These are phyloP conservation scores for Garcia nutans DNA, from an alignment of 345 rosid genomes.

Conservation along the genomic window DNA sequence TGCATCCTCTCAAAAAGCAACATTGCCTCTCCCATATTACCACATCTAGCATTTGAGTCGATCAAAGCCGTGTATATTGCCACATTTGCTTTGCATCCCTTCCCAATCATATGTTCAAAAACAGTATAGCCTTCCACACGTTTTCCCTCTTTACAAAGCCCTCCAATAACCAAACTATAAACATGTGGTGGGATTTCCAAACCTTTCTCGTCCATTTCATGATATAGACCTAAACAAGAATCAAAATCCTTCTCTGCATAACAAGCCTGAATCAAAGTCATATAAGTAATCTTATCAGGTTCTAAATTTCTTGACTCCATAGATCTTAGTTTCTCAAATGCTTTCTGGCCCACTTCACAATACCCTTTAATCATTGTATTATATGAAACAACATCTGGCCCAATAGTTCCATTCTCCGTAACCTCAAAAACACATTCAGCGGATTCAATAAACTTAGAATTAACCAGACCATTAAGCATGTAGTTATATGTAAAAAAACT, in stretches of 20 bases:
- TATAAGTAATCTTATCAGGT: constrained; percentile 79
- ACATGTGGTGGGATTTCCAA: constrained; percentile 73
- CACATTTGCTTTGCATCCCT: constrained; percentile 60
- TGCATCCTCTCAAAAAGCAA: constrained; percentile 77
- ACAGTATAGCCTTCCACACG: constrained; percentile 63
- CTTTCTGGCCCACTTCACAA: constrained; percentile 68
- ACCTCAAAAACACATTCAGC: constrained; percentile 72
- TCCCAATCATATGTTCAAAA: constrained; percentile 61
- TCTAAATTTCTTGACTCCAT: constrained; percentile 67
- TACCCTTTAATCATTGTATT: constrained; percentile 89
- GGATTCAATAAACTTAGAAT: constrained; percentile 64
- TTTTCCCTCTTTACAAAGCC: constrained; percentile 75
- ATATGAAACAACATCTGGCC: constrained; percentile 69
- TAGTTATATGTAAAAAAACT: constrained; percentile 74
- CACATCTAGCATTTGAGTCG: constrained; percentile 68
- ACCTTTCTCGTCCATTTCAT: constrained; percentile 80
- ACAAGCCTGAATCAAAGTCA: constrained; percentile 80
- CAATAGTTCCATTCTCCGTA: constrained; percentile 65
- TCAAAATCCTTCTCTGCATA: constrained; percentile 64
- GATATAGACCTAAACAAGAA: constrained; percentile 70
- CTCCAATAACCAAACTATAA: constrained; percentile 73
- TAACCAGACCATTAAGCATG: constrained; percentile 72
- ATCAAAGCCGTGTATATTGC: constrained; percentile 78
- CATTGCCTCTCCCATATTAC: constrained; percentile 63
- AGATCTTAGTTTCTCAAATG: constrained; percentile 52